Percentiles rank a stretch among this genome's conserved stretches.
These are phyloP conservation scores for Botrytis aclada DNA, from an alignment of 2,329 filamentous ascomycete species.

Conservation along the genomic window DNA sequence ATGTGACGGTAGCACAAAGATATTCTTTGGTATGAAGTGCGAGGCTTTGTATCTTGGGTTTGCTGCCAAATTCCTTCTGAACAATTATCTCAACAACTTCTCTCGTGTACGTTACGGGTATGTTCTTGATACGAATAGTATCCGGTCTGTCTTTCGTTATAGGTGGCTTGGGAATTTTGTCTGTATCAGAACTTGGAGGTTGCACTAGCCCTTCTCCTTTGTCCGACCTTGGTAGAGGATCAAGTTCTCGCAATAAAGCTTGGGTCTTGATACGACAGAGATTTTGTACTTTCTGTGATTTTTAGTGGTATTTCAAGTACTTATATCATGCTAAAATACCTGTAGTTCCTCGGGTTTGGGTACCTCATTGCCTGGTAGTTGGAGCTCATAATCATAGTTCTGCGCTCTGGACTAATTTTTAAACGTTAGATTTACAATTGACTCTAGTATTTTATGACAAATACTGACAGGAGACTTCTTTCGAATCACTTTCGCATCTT, in stretches of 20 bases:
- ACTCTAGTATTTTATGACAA: rapidly evolving
- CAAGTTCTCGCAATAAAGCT: background rate
- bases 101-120: background rate
- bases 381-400: background rate
- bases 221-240: background rate
- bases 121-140: conserved; percentile 14
- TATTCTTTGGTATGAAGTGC: background rate
- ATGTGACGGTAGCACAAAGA: conserved; percentile 11
- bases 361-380: background rate
- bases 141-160: conserved; percentile 9
- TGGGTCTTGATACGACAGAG: conserved; percentile 5
- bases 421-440: background rate
- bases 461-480: background rate
- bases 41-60: conserved; percentile 8
- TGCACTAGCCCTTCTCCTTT: background rate
- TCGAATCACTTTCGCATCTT: background rate
- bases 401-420: background rate
- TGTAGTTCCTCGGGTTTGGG: background rate
- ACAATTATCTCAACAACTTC: background rate
- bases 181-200: background rate
- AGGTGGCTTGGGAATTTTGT: background rate
- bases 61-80: background rate
- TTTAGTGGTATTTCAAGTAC: background rate
- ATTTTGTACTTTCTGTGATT: background rate
- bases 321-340: background rate